These are phyloP conservation scores for Ulota crispa DNA, from an alignment of 225 moss, liverwort and hornwort genomes.

Conservation along the genomic window DNA sequence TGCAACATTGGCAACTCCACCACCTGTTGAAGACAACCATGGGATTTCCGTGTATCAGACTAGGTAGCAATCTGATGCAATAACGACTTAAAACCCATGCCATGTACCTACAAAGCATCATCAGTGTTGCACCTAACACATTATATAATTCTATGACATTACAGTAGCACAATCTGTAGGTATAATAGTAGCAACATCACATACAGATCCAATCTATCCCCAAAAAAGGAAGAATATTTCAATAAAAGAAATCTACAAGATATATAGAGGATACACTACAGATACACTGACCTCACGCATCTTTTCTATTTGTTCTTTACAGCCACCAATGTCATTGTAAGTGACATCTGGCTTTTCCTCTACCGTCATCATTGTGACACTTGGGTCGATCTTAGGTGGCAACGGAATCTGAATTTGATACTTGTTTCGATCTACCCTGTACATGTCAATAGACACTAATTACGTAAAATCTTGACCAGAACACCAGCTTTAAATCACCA, in stretches of 20 bases:
- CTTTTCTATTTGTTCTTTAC: constrained; percentile 98
- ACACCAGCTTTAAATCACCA: not conserved
- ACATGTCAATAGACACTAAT: constrained; percentile 20
- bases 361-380: constrained; percentile 99
- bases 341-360: constrained; percentile 99
- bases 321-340: constrained; percentile 95
- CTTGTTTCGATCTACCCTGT: constrained; percentile 91
- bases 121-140: not conserved
- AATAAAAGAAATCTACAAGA: not conserved
- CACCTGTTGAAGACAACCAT: constrained; percentile 53
- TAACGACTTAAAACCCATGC: not conserved
- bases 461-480: not conserved
- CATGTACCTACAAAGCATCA: not conserved
- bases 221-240: not conserved
- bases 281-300: constrained; percentile 82
- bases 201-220: not conserved
- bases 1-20: constrained; percentile 98
- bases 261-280: not conserved
- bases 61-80: not conserved
- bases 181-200: not conserved
- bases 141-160: not conserved
- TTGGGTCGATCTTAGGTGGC: constrained; percentile 94
- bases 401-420: constrained; percentile 96
- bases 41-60: not conserved
- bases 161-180: not conserved